A percentile compares a stretch with the other conserved stretches of the same genome.
phyloP scores from a whole-genome alignment of 495 filamentous ascomycete genomes.

The Choiromyces venosus region DNA sequence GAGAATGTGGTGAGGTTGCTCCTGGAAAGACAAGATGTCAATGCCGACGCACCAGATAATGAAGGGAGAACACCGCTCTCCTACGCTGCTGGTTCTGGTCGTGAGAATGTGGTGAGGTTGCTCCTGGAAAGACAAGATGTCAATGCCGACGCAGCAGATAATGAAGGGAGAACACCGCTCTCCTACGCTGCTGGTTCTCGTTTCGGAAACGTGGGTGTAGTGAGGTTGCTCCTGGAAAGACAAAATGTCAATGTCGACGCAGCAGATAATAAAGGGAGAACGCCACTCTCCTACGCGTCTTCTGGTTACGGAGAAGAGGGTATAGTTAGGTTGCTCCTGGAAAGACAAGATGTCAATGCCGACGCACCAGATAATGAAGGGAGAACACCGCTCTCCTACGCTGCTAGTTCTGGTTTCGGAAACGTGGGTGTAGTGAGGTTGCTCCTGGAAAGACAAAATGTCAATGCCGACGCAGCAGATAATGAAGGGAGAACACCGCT shows the following conservation, averaged over 20 bases:
- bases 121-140: background rate
- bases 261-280: background rate
- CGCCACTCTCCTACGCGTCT: no score
- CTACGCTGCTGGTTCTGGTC: background rate
- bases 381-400: conserved; percentile 16
- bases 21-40: conserved; percentile 11
- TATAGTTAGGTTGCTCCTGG: conserved; percentile 34
- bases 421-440: no score
- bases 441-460: no score
- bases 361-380: conserved; percentile 20
- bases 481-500: no score
- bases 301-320: conserved; percentile 28
- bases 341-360: conserved; percentile 18
- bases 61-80: conserved; percentile 13
- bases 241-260: background rate
- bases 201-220: background rate
- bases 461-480: no score
- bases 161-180: background rate
- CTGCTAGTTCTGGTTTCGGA: conserved; percentile 17
- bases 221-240: background rate
- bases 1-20: conserved; percentile 28
- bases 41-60: conserved; percentile 20
- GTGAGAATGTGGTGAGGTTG: background rate
- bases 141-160: background rate
- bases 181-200: background rate